Evolutionary conservation across 1,284 basidiomycete species (phyloP).

Genomic region (Hemileia vastatrix): DNA sequence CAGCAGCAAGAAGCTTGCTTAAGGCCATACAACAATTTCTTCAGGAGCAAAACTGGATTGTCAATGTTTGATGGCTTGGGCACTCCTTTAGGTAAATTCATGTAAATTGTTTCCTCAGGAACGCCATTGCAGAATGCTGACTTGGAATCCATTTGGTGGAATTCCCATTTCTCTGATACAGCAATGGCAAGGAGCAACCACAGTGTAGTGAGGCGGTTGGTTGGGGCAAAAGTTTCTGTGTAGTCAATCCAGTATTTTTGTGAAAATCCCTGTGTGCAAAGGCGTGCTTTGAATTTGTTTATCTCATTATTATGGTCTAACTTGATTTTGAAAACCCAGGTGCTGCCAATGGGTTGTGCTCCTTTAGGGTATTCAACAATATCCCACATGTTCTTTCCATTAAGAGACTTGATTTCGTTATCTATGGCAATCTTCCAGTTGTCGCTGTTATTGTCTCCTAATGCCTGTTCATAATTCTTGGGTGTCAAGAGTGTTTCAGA

Average conservation of each 20-base stretch:
- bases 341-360: constrained; percentile 35
- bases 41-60: too few relatives aligned
- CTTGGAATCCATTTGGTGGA: constrained; percentile 48
- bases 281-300: constrained; percentile 44
- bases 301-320: constrained; percentile 41
- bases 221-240: constrained; percentile 47
- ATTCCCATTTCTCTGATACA: constrained; percentile 37
- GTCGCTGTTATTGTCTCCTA: too few relatives aligned
- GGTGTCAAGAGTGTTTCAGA: too few relatives aligned
- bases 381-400: too few relatives aligned
- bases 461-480: too few relatives aligned
- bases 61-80: too few relatives aligned
- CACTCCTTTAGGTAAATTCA: too few relatives aligned
- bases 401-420: too few relatives aligned
- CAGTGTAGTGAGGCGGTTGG: constrained; percentile 45
- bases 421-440: too few relatives aligned
- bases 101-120: constrained; percentile 46
- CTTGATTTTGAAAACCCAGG: constrained; percentile 48
- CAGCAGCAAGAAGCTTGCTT: too few relatives aligned
- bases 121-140: constrained; percentile 48
- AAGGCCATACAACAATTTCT: too few relatives aligned
- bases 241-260: constrained; percentile 49
- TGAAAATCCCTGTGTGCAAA: constrained; percentile 48
- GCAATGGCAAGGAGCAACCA: constrained; percentile 46
- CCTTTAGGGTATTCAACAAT: too few relatives aligned